Base-by-base conservation (phyloP, 192 early-diverging fungal species). In the Endogone sp. region DNA sequence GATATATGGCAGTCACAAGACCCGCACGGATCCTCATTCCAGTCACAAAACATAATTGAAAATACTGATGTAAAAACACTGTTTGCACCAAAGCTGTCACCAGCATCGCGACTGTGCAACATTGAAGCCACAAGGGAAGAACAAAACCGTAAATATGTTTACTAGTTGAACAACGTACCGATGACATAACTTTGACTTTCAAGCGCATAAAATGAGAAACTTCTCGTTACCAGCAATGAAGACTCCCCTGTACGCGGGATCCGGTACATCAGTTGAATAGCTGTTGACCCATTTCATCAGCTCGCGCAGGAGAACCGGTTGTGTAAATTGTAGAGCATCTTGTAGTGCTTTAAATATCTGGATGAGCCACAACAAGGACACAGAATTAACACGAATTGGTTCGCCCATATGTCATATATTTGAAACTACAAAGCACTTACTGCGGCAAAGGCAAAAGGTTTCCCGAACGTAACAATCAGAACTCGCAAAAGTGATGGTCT, bases 21-120 rank as follows among this genome's bases (percentile, higher is more conserved):
- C 89, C 92, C 9, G 92, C 85, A 62, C 89, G 88, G 26, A 88
- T 75, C 57, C 86, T 86, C 87, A 93, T 90, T 32, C 91, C 90
- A 3, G 86, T 89, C 25, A 84, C 79, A 71, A 93, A 86, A 70
- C 92, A 93, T 61, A 86, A 73, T 65, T 95, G 93, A 80, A 94
- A 93, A 78, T 95, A 94, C 68, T 95, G 94, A 71, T 96, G 94
- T 29, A 95, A 80, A 11, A 94, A 78, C 54, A 90, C 74, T 2
- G 95, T 93, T 75, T 96, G 93, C 2, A 81, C 71, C 10, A 92
- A 31, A 68, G 90, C 91, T 56, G 88, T 84, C 21, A 82, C 13
- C 44, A 96, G 83, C 93, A 98, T 96, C 31, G 87, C 67, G 8
- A 77, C 75, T 83, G 25, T 56, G 22, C 0, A 61, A 49, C 37